Base-by-base conservation (phyloP, 2,329 filamentous ascomycete genomes). In the Neocatenulostroma microsporum region DNA sequence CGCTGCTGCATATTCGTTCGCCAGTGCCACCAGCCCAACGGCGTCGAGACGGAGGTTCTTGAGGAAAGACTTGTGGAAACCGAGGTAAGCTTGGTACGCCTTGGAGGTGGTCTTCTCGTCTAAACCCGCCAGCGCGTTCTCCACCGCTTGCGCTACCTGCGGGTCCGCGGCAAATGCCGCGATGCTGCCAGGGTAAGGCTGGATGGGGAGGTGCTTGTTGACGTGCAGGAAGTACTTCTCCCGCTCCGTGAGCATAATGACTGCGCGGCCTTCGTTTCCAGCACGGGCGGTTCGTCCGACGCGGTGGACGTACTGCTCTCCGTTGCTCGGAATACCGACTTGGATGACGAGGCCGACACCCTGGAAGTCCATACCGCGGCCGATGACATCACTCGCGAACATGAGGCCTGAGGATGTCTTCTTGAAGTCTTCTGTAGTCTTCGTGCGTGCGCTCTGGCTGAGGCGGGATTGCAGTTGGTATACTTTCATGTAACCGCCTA, bases 341-440 rank as follows among this genome's bases (percentile, higher is more conserved):
- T 93, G 39, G 82, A 83, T 13, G 78, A 84, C 30, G 76, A 95
- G 78, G 58, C 95, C 88, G 58, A 96, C 96, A 64, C 95, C 95
- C 55, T 96, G 78, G 27, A 98, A 96, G 62, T 98, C 91, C 54
- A 96, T 93, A 37, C 89, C 89, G 50, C 89, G 78, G n/a, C 87
- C 88, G 13, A 96, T 82, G 14, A 91, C 88, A 54, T 94, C 71
- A 48, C 67, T 69, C 15, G 71, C 70, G 37, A 74, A 68, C 45
- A 74, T 55, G 35, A 74, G 65, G 18, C 70, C 71, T 12, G 62
- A 58, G 1, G 59, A 50, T 13, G 65, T 55, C 38, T 66, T 56
- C 41, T 64, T 68, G 60, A 64, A 70, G 25, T 63, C 57, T 21
- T 62, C 53, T 2, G 65, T 68, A 2, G 64, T 67, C 10, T 57